Percentiles rank a stretch among this genome's conserved stretches.
Conservation (phyloP, 2,329 filamentous ascomycete genomes). For the Alternaria atra region DNA sequence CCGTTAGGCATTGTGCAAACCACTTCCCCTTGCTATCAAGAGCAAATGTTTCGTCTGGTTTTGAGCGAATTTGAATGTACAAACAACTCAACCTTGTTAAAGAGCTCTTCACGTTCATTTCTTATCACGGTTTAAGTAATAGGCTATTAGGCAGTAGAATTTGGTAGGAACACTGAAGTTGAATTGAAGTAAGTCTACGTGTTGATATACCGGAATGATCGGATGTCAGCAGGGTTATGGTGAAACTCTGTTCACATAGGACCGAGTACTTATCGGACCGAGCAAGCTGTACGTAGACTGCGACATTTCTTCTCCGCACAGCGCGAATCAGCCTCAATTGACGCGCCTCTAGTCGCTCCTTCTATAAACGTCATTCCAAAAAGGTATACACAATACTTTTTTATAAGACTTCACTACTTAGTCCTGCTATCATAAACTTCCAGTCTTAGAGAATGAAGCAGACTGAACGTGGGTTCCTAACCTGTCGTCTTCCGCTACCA, state of each 20-base stretch:
- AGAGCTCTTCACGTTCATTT: not conserved
- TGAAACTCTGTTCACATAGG: too few species aligned
- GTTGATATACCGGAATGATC: too few species aligned
- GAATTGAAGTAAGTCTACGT: too few species aligned
- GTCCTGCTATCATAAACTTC: not conserved
- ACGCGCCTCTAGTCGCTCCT: not conserved
- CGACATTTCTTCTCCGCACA: not conserved
- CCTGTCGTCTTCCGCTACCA: not conserved
- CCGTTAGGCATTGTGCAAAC: not conserved
- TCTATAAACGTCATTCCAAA: not conserved
- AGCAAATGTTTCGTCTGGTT: not conserved
- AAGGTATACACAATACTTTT: not conserved
- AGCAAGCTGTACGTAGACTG: too few species aligned
- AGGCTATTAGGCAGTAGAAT: too few species aligned
- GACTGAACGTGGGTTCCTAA: not conserved
- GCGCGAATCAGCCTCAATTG: not conserved
- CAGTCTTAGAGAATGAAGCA: not conserved
- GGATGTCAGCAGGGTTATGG: too few species aligned
- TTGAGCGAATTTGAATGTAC: not conserved
- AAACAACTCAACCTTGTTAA: not conserved
- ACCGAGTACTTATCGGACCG: too few species aligned
- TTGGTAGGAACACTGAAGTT: too few species aligned
- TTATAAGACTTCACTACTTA: not conserved
- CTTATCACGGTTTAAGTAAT: too few species aligned
- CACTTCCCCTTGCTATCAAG: not conserved